Evolutionary conservation across 176 grass and related monocot species (phyloP).

Genomic region (Carex parvula): DNA sequence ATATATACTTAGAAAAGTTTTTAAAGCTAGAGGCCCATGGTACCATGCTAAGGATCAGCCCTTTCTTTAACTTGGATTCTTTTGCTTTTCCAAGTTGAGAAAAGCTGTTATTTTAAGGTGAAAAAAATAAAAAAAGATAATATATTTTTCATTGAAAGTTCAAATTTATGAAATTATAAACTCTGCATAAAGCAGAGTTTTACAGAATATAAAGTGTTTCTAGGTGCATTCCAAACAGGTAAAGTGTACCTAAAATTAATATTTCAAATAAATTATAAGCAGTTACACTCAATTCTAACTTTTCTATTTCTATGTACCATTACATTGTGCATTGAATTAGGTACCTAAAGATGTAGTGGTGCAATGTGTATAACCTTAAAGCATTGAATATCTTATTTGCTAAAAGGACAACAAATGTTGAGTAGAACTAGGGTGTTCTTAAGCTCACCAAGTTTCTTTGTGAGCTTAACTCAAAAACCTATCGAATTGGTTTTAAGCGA

Average conservation of each 20-base stretch:
- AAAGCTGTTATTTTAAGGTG: neutral
- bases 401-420: neutral
- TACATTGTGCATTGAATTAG: neutral
- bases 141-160: neutral
- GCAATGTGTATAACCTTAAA: neutral
- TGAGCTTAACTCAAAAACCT: no score
- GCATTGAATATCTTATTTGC: neutral
- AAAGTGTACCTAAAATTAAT: neutral
- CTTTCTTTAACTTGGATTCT: neutral
- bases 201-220: neutral
- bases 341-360: neutral
- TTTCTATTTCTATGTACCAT: neutral
- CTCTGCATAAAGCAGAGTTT: neutral
- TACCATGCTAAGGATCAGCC: neutral
- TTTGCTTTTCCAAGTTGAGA: neutral
- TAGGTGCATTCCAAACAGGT: neutral
- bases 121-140: neutral
- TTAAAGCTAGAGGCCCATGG: neutral
- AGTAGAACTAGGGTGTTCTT: no score
- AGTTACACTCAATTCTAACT: neutral
- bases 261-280: neutral
- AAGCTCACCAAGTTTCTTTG: no score
- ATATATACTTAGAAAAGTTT: neutral
- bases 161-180: neutral
- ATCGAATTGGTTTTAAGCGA: no score